Conservation (phyloP, 176 grass and related monocot genomes). For the Areca catechu region DNA sequence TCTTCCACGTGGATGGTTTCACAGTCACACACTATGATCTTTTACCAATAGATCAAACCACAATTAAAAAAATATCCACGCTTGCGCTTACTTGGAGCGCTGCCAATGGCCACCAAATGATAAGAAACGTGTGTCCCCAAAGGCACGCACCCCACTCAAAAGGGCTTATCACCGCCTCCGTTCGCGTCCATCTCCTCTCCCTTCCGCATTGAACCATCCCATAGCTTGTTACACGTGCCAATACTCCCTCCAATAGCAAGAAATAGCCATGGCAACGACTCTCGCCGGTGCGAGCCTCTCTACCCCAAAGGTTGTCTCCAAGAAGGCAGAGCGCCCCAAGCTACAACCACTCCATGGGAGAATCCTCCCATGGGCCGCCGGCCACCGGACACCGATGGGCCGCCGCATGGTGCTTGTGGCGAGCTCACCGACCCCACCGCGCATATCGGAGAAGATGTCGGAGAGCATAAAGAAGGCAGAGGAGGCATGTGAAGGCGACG, state of each 20-base stretch:
- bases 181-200: not conserved
- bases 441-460: constrained; percentile 66
- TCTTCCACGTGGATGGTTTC: too few relatives aligned
- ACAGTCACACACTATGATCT: too few relatives aligned
- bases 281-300: constrained; percentile 35
- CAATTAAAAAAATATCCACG: constrained; percentile 26
- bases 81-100: not conserved
- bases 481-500: constrained; percentile 45
- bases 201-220: not conserved
- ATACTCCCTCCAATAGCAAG: not conserved
- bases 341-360: constrained; percentile 1
- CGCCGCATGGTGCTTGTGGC: constrained; percentile 24
- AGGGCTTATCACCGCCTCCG: not conserved
- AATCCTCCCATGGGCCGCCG: not conserved
- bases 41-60: too few relatives aligned
- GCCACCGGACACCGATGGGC: not conserved
- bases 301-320: constrained; percentile 21
- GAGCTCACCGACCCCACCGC: constrained; percentile 51
- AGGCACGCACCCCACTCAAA: constrained; percentile 14
- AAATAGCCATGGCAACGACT: constrained; percentile 40
- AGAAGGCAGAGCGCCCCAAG: constrained; percentile 14
- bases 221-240: not conserved
- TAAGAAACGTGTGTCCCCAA: constrained; percentile 37
- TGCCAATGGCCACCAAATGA: constrained; percentile 20
- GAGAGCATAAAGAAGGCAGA: constrained; percentile 92